These are phyloP conservation scores for Immersiporthe knoxdaviesiana DNA, from an alignment of 2,329 filamentous ascomycete species.

Conservation along the genomic window DNA sequence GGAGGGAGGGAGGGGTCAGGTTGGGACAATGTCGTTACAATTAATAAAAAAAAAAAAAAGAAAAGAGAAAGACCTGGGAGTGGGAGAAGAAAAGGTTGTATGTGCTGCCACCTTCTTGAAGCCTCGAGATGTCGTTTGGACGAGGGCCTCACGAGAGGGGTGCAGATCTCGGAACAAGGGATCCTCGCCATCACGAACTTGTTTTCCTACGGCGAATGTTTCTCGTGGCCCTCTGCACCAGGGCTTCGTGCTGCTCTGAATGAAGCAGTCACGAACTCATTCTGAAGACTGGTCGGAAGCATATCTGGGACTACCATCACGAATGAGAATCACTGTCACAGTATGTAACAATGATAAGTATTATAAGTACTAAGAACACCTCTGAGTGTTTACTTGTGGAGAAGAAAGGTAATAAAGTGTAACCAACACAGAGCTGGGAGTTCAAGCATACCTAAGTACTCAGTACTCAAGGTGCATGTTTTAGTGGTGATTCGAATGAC, in stretches of 20 bases:
- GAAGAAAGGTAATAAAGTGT: too few relatives aligned
- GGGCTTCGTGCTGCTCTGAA: background rate
- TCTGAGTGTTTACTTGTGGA: too few relatives aligned
- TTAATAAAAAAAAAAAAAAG: too few relatives aligned
- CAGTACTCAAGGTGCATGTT: too few relatives aligned
- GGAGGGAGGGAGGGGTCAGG: background rate
- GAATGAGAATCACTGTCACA: background rate
- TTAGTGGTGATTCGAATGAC: background rate
- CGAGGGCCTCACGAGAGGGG: background rate
- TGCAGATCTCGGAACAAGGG: background rate
- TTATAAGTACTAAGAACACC: too few relatives aligned
- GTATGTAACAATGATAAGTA: too few relatives aligned
- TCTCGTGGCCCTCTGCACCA: background rate
- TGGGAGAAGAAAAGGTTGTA: background rate
- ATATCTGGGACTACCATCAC: background rate
- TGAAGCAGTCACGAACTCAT: background rate
- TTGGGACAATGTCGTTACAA: background rate
- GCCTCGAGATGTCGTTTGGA: background rate
- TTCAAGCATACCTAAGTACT: too few relatives aligned
- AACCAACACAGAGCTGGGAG: background rate
- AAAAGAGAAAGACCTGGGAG: background rate
- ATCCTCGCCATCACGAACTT: background rate
- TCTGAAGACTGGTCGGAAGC: background rate
- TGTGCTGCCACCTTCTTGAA: background rate
- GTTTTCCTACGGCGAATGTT: background rate